phyloP scores from a whole-genome alignment of 352 stramenopile genomes.

The Phytophthora tubulina region DNA sequence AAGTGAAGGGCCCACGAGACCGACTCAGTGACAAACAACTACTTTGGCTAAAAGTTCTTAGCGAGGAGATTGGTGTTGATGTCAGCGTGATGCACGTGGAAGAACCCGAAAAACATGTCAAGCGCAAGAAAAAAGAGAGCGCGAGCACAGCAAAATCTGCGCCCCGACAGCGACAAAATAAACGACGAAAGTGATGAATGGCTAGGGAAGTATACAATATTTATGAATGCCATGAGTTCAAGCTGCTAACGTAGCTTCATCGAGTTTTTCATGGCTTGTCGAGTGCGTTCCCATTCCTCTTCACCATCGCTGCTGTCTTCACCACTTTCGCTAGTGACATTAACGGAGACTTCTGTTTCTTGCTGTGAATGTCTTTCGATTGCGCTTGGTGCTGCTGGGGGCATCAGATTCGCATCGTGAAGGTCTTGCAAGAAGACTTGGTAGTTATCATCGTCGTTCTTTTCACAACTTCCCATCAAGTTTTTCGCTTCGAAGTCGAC shows the following conservation, averaged over 20 bases:
- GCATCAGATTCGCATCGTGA: slow-evolving; percentile 58
- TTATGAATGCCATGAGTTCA: slow-evolving; percentile 4
- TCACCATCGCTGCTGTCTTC: slow-evolving; percentile 33
- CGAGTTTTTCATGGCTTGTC: slow-evolving; percentile 42
- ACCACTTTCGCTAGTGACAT: slow-evolving; percentile 18
- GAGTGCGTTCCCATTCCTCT: slow-evolving; percentile 52
- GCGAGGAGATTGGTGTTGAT: slow-evolving; percentile 60
- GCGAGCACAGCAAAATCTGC: slow-evolving; percentile 15
- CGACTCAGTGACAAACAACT: slow-evolving; percentile 85
- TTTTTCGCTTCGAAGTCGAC: slow-evolving; percentile 68
- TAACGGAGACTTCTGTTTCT: neutral
- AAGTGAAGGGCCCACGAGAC: slow-evolving; percentile 90
- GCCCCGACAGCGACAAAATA: slow-evolving; percentile 22
- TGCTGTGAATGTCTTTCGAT: slow-evolving; percentile 13
- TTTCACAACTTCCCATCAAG: slow-evolving; percentile 47
- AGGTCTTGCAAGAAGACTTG: slow-evolving; percentile 75
- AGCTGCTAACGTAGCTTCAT: slow-evolving; percentile 23
- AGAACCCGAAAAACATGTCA: slow-evolving; percentile 62
- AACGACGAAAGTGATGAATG: slow-evolving; percentile 26
- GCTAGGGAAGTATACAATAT: slow-evolving; percentile 11
- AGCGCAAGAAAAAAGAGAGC: slow-evolving; percentile 44
- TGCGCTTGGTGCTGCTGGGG: slow-evolving; percentile 23
- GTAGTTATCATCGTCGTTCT: slow-evolving; percentile 76
- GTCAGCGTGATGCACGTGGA: slow-evolving; percentile 79
- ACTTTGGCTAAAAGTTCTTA: slow-evolving; percentile 81